These are phyloP conservation scores for Dacryopinax primogenitus DNA, from an alignment of 768 basidiomycete species.

Conservation along the genomic window DNA sequence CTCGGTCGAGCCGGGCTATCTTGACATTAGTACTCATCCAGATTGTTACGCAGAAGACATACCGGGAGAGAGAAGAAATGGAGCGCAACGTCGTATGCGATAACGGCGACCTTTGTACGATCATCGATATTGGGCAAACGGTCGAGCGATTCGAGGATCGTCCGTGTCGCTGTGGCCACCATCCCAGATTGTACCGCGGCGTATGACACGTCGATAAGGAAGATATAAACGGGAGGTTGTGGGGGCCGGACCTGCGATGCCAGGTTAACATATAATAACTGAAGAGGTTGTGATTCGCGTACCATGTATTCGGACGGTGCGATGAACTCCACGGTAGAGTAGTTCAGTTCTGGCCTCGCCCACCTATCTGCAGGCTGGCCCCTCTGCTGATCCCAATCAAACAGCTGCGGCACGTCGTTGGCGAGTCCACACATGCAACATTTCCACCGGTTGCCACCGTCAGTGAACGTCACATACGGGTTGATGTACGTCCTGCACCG, in stretches of 20 bases:
- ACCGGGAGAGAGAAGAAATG: conserved; percentile 95
- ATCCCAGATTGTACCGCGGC: conserved; percentile 85
- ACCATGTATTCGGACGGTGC: conserved; percentile 99
- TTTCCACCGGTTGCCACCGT: conserved; percentile 97
- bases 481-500: conserved; percentile 96
- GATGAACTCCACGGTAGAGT: conserved; percentile 89
- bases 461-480: conserved; percentile 94
- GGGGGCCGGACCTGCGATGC: conserved; percentile 59
- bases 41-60: conserved; percentile 22
- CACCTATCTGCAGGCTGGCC: conserved; percentile 95
- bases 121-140: conserved; percentile 90
- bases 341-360: conserved; percentile 84
- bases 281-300: not conserved
- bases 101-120: conserved; percentile 81
- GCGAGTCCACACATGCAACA: conserved; percentile 98
- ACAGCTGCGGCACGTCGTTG: conserved; percentile 95
- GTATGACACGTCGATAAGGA: conserved; percentile 94
- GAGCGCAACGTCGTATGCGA: conserved; percentile 81
- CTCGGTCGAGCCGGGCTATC: conserved; percentile 37
- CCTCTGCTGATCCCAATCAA: conserved; percentile 92
- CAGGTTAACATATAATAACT: not conserved
- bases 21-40: not conserved
- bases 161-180: conserved; percentile 95
- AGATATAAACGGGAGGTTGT: conserved; percentile 92
- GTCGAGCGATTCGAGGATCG: conserved; percentile 88